Evolutionary conservation across 345 rosid species (phyloP), one percentile per base, ranked within the genome.

Genomic region (Carallia pectinifolia): DNA sequence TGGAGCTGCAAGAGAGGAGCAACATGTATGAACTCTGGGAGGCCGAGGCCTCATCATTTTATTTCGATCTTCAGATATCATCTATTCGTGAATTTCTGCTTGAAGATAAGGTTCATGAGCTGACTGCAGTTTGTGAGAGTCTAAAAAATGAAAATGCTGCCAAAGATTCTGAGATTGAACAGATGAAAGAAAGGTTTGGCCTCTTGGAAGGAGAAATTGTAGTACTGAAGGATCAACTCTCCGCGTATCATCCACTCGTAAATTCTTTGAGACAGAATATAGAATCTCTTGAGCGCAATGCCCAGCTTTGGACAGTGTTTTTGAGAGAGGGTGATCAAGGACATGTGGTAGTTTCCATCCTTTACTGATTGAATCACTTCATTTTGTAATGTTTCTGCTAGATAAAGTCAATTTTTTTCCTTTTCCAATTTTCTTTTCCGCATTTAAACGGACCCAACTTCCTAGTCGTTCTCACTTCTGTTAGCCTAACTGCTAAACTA

Each of bases 1-100:
- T 83, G 29, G 96, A 91, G 81, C 81, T 94, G 58, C 94, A 83
- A 75, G 92, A 88, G 82, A 88, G 81, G 79, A 77, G 79, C 78
- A 86, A 85, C 71, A 97, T 90, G 74, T 82, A 85, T 77, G 97
- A 85, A 76, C 74, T 87, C 17, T 90, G 96, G 96, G 96, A 94
- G 66, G 84, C 90, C 62, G 95, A 90, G 75, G 98, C 97, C 62
- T 79, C 96, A 48, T 83, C 96, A 6, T 91, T 94, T 79, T 94
- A 83, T 82, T 91, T 91, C 65, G 93, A 94, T 76, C 82, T 94
- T 71, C 98, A 94, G 44, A 72, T 83, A 56, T 90, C 97, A 63
- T 75, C 88, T 6, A 67, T 88, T 64, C 88, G 80, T 23, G 96
- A 91, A 83, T 80, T 88, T 77, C 82, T 91, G 12, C 93, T 94